Evolutionary conservation across 495 filamentous ascomycete genomes (phyloP).

Genomic region (Staphylotrichum longicolle): DNA sequence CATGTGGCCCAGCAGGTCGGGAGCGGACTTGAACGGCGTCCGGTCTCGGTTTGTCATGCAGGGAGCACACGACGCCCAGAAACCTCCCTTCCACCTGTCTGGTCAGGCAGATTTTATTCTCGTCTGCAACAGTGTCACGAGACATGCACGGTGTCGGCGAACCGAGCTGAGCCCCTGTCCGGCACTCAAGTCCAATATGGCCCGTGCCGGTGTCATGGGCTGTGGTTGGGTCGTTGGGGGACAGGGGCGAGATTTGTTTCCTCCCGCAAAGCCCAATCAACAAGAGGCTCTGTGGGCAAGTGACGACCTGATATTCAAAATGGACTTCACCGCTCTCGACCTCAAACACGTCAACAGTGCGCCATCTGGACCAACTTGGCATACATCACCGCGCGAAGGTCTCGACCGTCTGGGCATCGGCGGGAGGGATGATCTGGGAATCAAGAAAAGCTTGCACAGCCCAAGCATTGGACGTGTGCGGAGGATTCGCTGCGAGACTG

Average conservation of each 20-base stretch:
- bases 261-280: conserved; percentile 3
- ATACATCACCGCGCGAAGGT: background rate
- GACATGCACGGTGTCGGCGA: conserved; percentile 12
- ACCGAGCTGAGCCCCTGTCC: conserved; percentile 8
- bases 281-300: background rate
- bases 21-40: background rate
- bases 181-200: background rate
- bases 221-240: conserved; percentile 6
- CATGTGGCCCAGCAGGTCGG: conserved; percentile 5
- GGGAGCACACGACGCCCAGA: background rate
- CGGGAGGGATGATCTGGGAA: background rate
- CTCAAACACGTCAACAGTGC: too few species aligned
- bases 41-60: background rate
- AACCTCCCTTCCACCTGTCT: background rate
- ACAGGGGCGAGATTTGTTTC: conserved; percentile 8
- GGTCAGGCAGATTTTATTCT: background rate
- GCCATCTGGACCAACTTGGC: background rate
- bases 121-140: background rate
- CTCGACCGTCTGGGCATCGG: background rate
- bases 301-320: background rate
- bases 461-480: background rate
- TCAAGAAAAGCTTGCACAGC: conserved; percentile 8
- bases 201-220: conserved; percentile 11
- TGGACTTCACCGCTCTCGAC: conserved; percentile 8
- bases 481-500: background rate